Evolutionary conservation across 2,329 filamentous ascomycete species (phyloP).

Genomic region (Neopestalotiopsis clavispora): DNA sequence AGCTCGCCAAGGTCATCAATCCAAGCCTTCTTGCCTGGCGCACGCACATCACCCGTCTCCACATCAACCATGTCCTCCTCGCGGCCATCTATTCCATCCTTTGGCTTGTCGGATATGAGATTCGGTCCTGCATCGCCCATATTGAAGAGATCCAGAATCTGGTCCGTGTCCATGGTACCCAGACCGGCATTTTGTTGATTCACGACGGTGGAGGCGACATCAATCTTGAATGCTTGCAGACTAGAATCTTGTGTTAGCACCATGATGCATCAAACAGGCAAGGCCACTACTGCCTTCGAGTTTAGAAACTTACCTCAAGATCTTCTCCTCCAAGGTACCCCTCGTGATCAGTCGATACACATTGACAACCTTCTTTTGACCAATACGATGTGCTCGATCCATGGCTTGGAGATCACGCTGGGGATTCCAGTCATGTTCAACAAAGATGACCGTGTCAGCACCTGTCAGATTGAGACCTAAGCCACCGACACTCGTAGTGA

Average conservation of each 20-base stretch:
- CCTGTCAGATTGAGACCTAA: constrained; percentile 94
- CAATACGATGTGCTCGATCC: constrained; percentile 97
- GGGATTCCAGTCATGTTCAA: constrained; percentile 99
- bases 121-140: constrained; percentile 78
- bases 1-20: constrained; percentile 93
- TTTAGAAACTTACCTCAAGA: constrained; percentile 61
- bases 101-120: constrained; percentile 65
- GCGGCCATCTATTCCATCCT: constrained; percentile 62
- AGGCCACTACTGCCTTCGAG: not conserved
- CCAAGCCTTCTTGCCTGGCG: constrained; percentile 96
- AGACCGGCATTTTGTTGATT: constrained; percentile 98
- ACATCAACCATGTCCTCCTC: constrained; percentile 92
- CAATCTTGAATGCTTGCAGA: constrained; percentile 98
- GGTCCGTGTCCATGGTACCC: constrained; percentile 93
- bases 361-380: constrained; percentile 99
- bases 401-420: constrained; percentile 99
- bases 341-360: constrained; percentile 96
- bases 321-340: constrained; percentile 97
- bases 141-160: constrained; percentile 96
- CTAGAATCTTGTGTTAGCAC: constrained; percentile 37
- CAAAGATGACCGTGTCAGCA: constrained; percentile 98
- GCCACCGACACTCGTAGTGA: constrained; percentile 95
- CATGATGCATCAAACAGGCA: not conserved
- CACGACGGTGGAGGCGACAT: constrained; percentile 96
- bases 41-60: constrained; percentile 87